These are phyloP conservation scores for Eucalyptus curtisii DNA, from an alignment of 345 rosid genomes.

Conservation along the genomic window DNA sequence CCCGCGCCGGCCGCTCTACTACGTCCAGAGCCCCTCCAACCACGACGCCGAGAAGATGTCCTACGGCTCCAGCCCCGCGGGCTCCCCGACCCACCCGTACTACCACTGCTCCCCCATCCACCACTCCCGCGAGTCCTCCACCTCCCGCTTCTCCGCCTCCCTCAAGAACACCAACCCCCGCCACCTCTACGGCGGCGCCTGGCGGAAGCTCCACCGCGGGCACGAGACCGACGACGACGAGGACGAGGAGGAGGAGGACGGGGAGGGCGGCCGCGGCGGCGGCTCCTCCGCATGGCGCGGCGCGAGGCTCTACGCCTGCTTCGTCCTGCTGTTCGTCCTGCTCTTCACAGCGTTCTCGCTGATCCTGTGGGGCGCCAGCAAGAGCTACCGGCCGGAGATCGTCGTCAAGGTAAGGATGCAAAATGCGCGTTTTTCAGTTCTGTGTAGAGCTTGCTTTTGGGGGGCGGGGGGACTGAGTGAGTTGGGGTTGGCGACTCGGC, in stretches of 20 bases:
- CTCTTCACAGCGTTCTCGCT: conserved; percentile 56
- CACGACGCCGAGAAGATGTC: conserved; percentile 95
- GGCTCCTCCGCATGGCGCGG: neutral
- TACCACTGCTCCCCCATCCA: conserved; percentile 90
- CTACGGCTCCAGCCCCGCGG: conserved; percentile 71
- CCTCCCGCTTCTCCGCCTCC: conserved; percentile 76
- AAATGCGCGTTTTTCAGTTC: neutral
- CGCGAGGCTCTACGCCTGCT: conserved; percentile 44
- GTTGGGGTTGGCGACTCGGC: neutral
- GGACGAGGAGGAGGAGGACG: conserved; percentile 15
- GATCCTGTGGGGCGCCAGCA: conserved; percentile 82
- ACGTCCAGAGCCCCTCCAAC: conserved; percentile 96
- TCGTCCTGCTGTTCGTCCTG: conserved; percentile 37
- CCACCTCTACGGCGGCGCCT: conserved; percentile 8
- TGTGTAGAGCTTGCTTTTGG: neutral
- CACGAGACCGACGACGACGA: conserved; percentile 6
- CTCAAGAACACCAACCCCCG: conserved; percentile 43
- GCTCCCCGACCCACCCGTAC: conserved; percentile 50
- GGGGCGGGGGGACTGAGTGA: neutral
- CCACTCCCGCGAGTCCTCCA: conserved; percentile 95
- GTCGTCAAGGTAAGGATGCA: conserved; percentile 37
- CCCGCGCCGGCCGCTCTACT: conserved; percentile 64
- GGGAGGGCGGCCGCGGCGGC: conserved; percentile 4
- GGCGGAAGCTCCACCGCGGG: conserved; percentile 37
- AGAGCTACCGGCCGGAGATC: conserved; percentile 59